These are phyloP conservation scores for Venturia pyrina DNA, from an alignment of 2,329 filamentous ascomycete species.

Conservation along the genomic window DNA sequence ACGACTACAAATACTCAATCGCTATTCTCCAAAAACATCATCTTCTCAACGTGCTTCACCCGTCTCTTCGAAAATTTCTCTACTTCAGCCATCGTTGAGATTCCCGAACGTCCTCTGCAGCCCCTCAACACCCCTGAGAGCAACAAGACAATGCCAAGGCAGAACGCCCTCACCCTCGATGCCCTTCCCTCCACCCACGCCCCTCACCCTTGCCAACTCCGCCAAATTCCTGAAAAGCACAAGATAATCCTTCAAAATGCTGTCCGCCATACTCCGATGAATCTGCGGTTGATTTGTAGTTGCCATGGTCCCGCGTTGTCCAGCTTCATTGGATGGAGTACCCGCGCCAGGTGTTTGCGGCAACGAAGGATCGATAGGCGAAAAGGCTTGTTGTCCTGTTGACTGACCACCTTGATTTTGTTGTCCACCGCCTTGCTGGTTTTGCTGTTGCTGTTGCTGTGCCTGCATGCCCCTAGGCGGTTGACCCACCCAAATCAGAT, in stretches of 20 bases:
- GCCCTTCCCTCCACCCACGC: slow-evolving; percentile 46
- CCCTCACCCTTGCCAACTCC: slow-evolving; percentile 57
- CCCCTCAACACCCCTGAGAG: slow-evolving; percentile 56
- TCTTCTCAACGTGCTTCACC: no score
- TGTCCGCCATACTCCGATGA: slow-evolving; percentile 36
- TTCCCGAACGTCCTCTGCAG: slow-evolving; percentile 27
- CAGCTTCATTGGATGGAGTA: background rate
- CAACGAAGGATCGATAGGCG: background rate
- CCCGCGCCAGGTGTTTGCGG: background rate
- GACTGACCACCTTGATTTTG: background rate
- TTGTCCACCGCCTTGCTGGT: background rate
- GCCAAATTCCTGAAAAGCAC: slow-evolving; percentile 58
- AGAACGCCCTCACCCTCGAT: slow-evolving; percentile 48
- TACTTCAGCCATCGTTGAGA: background rate
- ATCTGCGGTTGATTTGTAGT: background rate
- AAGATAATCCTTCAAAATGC: slow-evolving; percentile 59
- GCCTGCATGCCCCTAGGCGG: slow-evolving; percentile 16
- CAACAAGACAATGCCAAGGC: slow-evolving; percentile 69
- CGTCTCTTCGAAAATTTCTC: no score
- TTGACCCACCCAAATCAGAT: slow-evolving; percentile 35
- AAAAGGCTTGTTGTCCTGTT: background rate
- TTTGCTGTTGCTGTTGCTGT: background rate
- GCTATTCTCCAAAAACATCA: no score
- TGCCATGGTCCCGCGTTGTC: background rate
- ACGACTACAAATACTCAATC: no score